These are phyloP conservation scores for Huntiella abstrusa DNA, from an alignment of 2,329 filamentous ascomycete species.

Conservation along the genomic window DNA sequence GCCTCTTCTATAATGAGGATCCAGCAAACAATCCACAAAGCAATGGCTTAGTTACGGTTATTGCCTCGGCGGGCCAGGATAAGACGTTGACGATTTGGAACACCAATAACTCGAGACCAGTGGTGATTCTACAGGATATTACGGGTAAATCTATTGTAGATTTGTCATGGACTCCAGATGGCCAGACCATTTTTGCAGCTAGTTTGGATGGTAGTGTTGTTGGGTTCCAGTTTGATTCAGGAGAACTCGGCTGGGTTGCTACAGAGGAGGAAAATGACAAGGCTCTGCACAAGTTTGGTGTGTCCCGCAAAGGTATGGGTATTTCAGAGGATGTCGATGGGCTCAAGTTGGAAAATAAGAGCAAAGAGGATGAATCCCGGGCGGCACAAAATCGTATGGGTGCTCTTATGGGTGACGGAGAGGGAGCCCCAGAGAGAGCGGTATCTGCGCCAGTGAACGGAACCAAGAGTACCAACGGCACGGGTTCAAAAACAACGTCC, in stretches of 20 bases:
- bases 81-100: constrained; percentile 97
- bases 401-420: constrained; percentile 74
- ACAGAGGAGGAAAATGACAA: constrained; percentile 79
- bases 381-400: constrained; percentile 93
- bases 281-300: constrained; percentile 81
- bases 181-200: constrained; percentile 66
- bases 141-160: constrained; percentile 86
- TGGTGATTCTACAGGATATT: constrained; percentile 78
- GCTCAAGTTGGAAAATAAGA: constrained; percentile 70
- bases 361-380: constrained; percentile 75
- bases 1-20: constrained; percentile 61
- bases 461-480: constrained; percentile 26
- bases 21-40: constrained; percentile 34
- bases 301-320: constrained; percentile 68
- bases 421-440: constrained; percentile 28
- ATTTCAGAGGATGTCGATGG: constrained; percentile 87
- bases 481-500: constrained; percentile 18
- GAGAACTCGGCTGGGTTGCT: constrained; percentile 79
- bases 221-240: constrained; percentile 60
- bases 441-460: constrained; percentile 30
- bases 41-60: constrained; percentile 58
- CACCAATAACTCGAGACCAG: constrained; percentile 78
- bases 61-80: constrained; percentile 91
- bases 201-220: constrained; percentile 83
- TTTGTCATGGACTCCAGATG: constrained; percentile 83